phyloP scores from a whole-genome alignment of 306 rosid species.

The Prunus dulcis region DNA sequence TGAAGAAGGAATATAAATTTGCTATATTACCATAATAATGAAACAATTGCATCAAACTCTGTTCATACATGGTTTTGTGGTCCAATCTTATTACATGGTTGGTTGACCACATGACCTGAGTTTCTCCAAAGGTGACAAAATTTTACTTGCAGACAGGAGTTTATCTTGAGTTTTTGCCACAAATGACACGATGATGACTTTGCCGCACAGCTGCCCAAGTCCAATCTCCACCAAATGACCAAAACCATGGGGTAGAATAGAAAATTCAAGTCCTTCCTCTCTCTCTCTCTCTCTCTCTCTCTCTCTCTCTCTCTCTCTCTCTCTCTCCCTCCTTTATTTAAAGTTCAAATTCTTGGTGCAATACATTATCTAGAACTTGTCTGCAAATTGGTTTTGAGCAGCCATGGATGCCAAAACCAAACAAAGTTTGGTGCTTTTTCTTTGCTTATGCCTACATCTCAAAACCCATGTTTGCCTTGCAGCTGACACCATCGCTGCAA shows the following conservation, averaged over 20 bases:
- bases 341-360: neutral
- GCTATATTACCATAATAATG: neutral
- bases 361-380: too few relatives aligned
- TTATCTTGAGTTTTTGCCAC: neutral
- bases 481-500: constrained; percentile 29
- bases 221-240: neutral
- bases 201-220: neutral
- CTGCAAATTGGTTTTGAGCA: neutral
- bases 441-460: constrained; percentile 9
- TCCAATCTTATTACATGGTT: neutral
- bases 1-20: neutral
- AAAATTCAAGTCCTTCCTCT: too few relatives aligned
- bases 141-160: neutral
- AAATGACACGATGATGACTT: neutral
- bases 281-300: too few relatives aligned
- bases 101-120: neutral
- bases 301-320: neutral
- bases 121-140: neutral
- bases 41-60: neutral
- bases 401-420: constrained; percentile 24
- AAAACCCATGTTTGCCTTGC: constrained; percentile 13
- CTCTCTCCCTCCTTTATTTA: neutral
- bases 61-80: neutral
- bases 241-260: neutral
- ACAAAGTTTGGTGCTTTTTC: neutral